phyloP scores from a whole-genome alignment of 192 early-diverging fungal genomes.

The Coemansia sp. region DNA sequence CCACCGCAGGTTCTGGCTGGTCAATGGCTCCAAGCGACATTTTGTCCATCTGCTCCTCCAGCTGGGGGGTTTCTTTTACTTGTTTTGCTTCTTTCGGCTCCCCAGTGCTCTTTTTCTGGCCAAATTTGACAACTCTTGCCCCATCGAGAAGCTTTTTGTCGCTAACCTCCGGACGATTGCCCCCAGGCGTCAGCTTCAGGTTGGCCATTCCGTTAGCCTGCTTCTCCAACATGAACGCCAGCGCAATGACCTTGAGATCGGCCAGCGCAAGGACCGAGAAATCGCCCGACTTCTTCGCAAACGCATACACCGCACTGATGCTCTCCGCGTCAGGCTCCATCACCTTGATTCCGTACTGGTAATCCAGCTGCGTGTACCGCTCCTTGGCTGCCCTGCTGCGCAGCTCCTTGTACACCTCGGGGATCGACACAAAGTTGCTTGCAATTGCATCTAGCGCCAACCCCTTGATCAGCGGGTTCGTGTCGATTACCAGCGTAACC shows the following conservation, averaged over 20 bases:
- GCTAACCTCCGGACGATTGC: constrained; percentile 29
- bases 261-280: constrained; percentile 74
- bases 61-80: not conserved
- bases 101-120: not conserved
- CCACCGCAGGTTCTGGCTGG: not conserved
- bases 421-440: constrained; percentile 78
- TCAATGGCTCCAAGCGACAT: constrained; percentile 10
- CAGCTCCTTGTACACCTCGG: constrained; percentile 86
- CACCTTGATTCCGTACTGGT: constrained; percentile 25
- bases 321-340: constrained; percentile 41
- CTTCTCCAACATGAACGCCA: constrained; percentile 86
- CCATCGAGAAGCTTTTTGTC: constrained; percentile 29
- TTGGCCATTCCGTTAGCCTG: constrained; percentile 71
- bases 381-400: constrained; percentile 73
- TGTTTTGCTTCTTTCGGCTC: not conserved
- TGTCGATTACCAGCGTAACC: constrained; percentile 68
- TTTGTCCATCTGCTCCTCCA: constrained; percentile 11
- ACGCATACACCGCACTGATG: constrained; percentile 68
- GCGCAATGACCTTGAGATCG: constrained; percentile 89
- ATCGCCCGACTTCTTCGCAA: constrained; percentile 92
- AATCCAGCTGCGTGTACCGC: constrained; percentile 32
- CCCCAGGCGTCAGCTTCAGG: constrained; percentile 69
- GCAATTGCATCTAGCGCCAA: constrained; percentile 63
- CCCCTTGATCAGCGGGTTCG: constrained; percentile 73
- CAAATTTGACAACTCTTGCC: constrained; percentile 6